Evolutionary conservation across 83 land plant species (phyloP), one percentile per base, ranked within the genome.

Genomic region (Larix sibirica): DNA sequence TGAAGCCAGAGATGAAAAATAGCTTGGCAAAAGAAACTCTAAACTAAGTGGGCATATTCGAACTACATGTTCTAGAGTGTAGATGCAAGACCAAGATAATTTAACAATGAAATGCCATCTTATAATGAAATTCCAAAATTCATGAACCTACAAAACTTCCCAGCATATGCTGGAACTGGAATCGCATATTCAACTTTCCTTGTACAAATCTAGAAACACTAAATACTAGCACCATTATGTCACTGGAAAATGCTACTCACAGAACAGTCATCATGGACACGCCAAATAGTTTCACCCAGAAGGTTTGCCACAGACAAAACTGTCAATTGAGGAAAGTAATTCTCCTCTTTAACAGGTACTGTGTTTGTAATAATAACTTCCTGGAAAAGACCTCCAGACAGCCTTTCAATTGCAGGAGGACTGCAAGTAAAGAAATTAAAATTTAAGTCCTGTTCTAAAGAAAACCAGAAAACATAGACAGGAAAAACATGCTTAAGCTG

Each of bases 241-340:
- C 75, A 90, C 82, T 89, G 88, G 83, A 86, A 89, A 47, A 91
- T 88, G 86, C 88, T 88, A 89, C 95, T 94, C 79, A 96, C 98
- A 81, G 96, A 93, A 76, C 92, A 85, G 81, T 92, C 96, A 88
- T 95, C 97, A 84, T 95, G 91, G 68, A 97, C 96, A 36, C 98
- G 98, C 99, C 99, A 97, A 76, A 97, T 97, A 54, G 99, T 94
- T 86, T 96, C 96, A 2, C 97, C 97, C 31, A 97, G 87, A 31
- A 97, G 93, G 85, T 97, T 97, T 81, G 98, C 99, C 31, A 95
- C 98, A 12, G 99, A 97, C 40, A 97, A 79, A 64, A 97, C 90
- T 0, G 99, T 97, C 85, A 97, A 86, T 90, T 97, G 98, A 13
- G 97, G 97, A 62, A 97, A 97, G 81, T 90, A 90, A 77, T 95